Evolutionary conservation across 164 flowering plant species (phyloP), one percentile per base, ranked within the genome.

Genomic region (Macadamia integrifolia): DNA sequence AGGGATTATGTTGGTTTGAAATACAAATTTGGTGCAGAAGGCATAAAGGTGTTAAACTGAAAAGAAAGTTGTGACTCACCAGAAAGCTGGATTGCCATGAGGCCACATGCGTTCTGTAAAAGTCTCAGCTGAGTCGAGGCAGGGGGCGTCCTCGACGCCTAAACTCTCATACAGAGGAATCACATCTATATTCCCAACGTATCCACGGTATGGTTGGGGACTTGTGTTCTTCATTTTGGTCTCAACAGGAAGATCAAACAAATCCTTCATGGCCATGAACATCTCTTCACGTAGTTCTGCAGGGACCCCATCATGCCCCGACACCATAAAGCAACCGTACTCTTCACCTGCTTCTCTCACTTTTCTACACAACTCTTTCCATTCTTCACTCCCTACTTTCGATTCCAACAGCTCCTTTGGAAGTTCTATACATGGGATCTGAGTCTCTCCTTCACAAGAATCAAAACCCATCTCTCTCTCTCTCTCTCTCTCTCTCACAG

Each of bases 21-120:
- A 23, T 23, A 23, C 23, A 23, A 23, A 23, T 23, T 23, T 23
- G 23, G 23, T 23, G 23, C 23, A 23, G 23, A 23, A 23, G 23
- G 23, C 23, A 23, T 23, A 23, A 23, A 23, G 23, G 23, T 23
- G 23, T 23, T 23, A 23, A 23, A 23, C 23, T 23, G 23, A 23
- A 23, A 23, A 23, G 23, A 23, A 23, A 23, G 23, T 0, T 0
- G 23, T 52, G 28, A 64, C 28, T 60, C 66, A 85, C 89, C 86
- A 76, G 84, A 86, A 86, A 35, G 17, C 12, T 0, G 76, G 77
- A 66, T 84, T 80, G 6, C 88, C 90, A 2, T 77, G 49, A 1
- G 89, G 85, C 89, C 93, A 88, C 80, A 88, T 69, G 76, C 85
- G 83, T 40, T 72, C 28, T 0, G 86, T 81, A 69, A 85, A 86